Evolutionary conservation across 805 yeast genomes (phyloP), one percentile per base, ranked within the genome.

Genomic region (Pichia rugopelliculosa): DNA sequence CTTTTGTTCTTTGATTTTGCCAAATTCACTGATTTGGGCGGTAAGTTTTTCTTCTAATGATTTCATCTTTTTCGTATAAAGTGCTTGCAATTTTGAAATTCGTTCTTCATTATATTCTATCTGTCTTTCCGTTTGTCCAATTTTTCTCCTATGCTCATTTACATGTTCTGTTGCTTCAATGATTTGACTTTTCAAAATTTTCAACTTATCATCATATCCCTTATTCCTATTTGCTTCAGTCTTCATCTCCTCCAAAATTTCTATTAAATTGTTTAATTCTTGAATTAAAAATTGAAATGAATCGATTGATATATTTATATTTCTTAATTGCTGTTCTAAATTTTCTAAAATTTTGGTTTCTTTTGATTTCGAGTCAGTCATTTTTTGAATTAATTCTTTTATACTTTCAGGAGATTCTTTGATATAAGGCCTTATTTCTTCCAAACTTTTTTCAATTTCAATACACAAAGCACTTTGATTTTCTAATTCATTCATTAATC

Each of bases 341-440:
- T 67, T 65, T 24, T 61, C 59, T 34, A 78, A 56, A 5, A 59
- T 59, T 8, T 60, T 57, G 42, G 70, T 67, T 50, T 73, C 78
- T 4, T 58, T 56, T 11, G 66, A 64, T 22, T 80, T 67, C 7
- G 77, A 69, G 20, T 58, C 60, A 42, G 70, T 68, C 61, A 84
- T 66, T 46, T 79, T 82, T 6, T 70, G 65, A 21, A 82, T 80
- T 21, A 77, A 71, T 51, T 71, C 72, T 26, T 68, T 67, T 22
- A 84, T 66, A 34, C 75, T 73, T 36, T 72, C 76, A 12, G 85
- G 79, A 26, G 85, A 78, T 38, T 81, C 81, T 36, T 76, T 73
- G 3, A 82, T 70, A 56, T 82, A 84, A 27, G 75, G 74, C 49
- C 75, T 73, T 45, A 86, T 66, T 51, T 76, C 77, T 33, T 80